Percentiles rank a stretch among this genome's conserved stretches.
Evolutionary conservation across 2,329 filamentous ascomycete species (phyloP).

Genomic region (Aspergillus tanneri): DNA sequence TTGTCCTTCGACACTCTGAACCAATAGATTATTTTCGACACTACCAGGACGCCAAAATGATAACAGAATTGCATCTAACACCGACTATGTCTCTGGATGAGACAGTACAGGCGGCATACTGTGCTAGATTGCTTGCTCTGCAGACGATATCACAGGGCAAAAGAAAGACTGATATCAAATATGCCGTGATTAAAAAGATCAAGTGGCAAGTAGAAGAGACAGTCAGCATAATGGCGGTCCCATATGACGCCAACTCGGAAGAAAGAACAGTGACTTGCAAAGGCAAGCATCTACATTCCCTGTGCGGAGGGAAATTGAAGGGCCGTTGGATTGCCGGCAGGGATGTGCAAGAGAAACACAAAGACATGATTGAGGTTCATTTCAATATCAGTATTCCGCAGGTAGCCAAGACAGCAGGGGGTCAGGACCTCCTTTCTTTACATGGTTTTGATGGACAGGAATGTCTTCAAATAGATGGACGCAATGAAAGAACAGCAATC

Average conservation of each 20-base stretch:
- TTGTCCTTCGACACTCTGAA: background rate
- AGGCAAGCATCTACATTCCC: background rate
- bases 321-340: background rate
- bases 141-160: background rate
- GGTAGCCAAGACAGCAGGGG: background rate
- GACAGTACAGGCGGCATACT: background rate
- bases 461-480: background rate
- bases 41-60: background rate
- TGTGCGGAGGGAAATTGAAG: background rate
- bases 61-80: background rate
- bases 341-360: background rate
- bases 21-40: background rate
- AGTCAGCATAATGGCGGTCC: background rate
- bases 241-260: background rate
- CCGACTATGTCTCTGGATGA: background rate
- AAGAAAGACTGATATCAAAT: constrained; percentile 2
- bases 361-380: background rate
- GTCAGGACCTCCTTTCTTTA: background rate
- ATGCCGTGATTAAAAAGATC: constrained; percentile 9
- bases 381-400: constrained; percentile 3
- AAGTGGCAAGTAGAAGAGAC: constrained; percentile 12
- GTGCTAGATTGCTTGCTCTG: background rate
- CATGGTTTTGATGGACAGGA: background rate
- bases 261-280: background rate
- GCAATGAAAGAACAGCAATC: background rate